These are phyloP conservation scores for Jackrogersella multiformis DNA, from an alignment of 495 filamentous ascomycete species.

Conservation along the genomic window DNA sequence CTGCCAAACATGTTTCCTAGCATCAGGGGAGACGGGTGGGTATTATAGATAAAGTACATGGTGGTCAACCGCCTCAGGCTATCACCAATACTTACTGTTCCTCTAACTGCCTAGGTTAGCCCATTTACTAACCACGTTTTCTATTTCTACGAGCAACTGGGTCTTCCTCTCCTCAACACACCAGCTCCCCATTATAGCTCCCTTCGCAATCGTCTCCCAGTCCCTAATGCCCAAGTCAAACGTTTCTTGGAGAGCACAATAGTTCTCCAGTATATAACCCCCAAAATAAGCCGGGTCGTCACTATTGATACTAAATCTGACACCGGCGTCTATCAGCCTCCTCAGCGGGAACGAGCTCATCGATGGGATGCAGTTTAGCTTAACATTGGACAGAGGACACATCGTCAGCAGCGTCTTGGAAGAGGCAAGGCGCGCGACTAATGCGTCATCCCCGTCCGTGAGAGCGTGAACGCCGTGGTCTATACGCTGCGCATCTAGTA, in stretches of 20 bases:
- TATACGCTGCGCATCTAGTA: constrained; percentile 67
- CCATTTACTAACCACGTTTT: constrained; percentile 40
- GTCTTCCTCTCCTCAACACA: constrained; percentile 57
- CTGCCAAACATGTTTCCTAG: not conserved
- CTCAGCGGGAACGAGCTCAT: constrained; percentile 71
- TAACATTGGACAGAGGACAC: constrained; percentile 79
- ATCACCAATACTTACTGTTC: not conserved
- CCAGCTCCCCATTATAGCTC: constrained; percentile 72
- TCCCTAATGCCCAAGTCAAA: constrained; percentile 68
- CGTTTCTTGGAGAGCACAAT: constrained; percentile 78
- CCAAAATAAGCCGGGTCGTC: constrained; percentile 88
- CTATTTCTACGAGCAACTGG: constrained; percentile 52
- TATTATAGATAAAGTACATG: not conserved
- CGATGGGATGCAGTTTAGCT: constrained; percentile 64
- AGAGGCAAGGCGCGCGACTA: constrained; percentile 66
- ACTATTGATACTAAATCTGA: constrained; percentile 75
- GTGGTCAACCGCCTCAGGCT: too few species aligned
- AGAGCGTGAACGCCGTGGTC: constrained; percentile 72
- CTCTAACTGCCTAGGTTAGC: not conserved
- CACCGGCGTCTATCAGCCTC: constrained; percentile 69
- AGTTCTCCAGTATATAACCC: constrained; percentile 78
- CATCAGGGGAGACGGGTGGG: not conserved
- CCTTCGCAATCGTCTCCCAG: constrained; percentile 70
- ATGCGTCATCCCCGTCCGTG: constrained; percentile 65
- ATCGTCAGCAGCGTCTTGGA: constrained; percentile 69